Evolutionary conservation across 1,284 basidiomycete species (phyloP).

Genomic region (Ustilago shanxiensis): DNA sequence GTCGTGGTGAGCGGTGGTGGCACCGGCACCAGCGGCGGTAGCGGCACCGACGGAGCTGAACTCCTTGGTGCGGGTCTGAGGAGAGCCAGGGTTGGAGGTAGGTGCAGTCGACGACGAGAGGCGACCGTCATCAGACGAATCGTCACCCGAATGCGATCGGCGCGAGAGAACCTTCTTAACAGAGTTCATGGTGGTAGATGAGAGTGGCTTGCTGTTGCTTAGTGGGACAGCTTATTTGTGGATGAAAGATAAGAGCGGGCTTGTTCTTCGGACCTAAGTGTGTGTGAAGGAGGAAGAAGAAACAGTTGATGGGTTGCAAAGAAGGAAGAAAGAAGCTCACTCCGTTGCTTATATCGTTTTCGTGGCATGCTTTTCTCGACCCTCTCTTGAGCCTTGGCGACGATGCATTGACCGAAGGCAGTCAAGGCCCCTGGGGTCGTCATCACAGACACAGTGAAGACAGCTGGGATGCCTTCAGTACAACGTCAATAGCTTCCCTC

Average conservation of each 20-base stretch:
- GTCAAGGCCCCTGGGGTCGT: constrained; percentile 2
- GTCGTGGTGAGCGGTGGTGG: constrained; percentile 13
- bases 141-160: constrained; percentile 38
- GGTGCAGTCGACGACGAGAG: constrained; percentile 36
- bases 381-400: neutral
- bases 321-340: neutral
- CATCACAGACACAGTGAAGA: neutral
- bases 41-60: constrained; percentile 20
- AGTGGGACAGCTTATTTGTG: constrained; percentile 4
- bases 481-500: no score
- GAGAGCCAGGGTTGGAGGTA: constrained; percentile 45
- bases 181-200: constrained; percentile 39
- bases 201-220: neutral
- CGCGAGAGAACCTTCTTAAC: constrained; percentile 53
- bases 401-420: neutral
- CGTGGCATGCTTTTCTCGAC: neutral
- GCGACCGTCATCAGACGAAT: constrained; percentile 43
- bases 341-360: constrained; percentile 25
- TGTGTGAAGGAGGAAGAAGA: constrained; percentile 12
- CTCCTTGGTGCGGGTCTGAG: constrained; percentile 28
- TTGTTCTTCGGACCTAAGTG: constrained; percentile 7
- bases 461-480: no score
- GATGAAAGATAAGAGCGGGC: constrained; percentile 40
- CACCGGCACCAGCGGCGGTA: constrained; percentile 10
- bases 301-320: neutral